phyloP scores from a whole-genome alignment of 495 filamentous ascomycete genomes.

The Penicillium taxi region DNA sequence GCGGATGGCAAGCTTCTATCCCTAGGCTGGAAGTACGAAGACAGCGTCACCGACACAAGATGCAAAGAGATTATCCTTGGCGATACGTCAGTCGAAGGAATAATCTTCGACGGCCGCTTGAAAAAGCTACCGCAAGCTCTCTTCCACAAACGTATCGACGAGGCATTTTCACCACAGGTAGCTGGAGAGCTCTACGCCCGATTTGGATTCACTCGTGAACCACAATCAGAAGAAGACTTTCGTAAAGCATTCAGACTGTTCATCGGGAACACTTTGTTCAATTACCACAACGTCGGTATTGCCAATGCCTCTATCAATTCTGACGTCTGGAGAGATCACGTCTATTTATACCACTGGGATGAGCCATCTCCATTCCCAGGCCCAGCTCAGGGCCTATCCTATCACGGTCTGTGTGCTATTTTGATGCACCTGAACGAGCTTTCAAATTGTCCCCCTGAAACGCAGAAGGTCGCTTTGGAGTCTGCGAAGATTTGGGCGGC shows the following conservation, averaged over 20 bases:
- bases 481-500: constrained; percentile 5
- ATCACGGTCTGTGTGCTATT: constrained; percentile 8
- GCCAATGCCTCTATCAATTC: constrained; percentile 1
- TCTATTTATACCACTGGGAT: constrained; percentile 7
- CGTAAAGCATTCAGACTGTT: constrained; percentile 6
- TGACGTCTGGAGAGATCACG: not conserved
- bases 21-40: constrained; percentile 1
- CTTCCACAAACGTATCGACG: not conserved
- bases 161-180: not conserved
- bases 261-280: constrained; percentile 2
- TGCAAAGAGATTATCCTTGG: constrained; percentile 9
- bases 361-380: constrained; percentile 6
- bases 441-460: not conserved
- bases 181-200: not conserved
- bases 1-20: constrained; percentile 1
- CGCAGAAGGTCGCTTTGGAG: constrained; percentile 1
- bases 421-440: constrained; percentile 6
- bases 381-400: constrained; percentile 5
- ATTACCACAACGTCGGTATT: constrained; percentile 5
- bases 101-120: constrained; percentile 6
- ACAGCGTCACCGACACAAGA: constrained; percentile 1
- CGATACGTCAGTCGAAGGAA: constrained; percentile 4
- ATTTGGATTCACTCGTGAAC: constrained; percentile 1
- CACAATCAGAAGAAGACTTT: constrained; percentile 2
- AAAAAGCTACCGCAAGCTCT: constrained; percentile 1